These are phyloP conservation scores for Phanerodontia chrysosporium DNA, from an alignment of 768 basidiomycete species.

Conservation along the genomic window DNA sequence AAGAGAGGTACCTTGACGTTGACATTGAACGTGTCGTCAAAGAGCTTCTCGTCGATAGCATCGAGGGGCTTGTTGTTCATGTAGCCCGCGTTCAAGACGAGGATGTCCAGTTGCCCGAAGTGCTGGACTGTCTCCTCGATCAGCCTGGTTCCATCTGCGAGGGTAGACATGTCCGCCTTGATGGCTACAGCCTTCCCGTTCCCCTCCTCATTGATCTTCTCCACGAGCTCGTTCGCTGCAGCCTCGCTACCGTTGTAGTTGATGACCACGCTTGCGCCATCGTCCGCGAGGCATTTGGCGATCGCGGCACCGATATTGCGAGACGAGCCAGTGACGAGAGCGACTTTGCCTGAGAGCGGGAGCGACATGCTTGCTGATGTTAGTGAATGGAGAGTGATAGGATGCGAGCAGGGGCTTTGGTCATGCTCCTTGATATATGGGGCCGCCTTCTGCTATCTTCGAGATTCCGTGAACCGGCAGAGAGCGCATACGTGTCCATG, in stretches of 20 bases:
- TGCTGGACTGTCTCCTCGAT: slow-evolving; percentile 22
- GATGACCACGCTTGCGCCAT: slow-evolving; percentile 27
- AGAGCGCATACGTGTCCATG: not conserved
- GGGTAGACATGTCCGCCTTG: slow-evolving; percentile 23
- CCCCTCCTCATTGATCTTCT: slow-evolving; percentile 12
- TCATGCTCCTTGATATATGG: not conserved
- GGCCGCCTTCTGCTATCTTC: not conserved
- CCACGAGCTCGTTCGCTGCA: slow-evolving; percentile 17
- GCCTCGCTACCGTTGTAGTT: slow-evolving; percentile 16
- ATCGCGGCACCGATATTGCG: slow-evolving; percentile 25
- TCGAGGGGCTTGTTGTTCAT: slow-evolving; percentile 3
- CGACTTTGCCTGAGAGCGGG: slow-evolving; percentile 24
- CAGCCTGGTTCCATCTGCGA: slow-evolving; percentile 19
- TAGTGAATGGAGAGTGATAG: no score
- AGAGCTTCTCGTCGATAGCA: slow-evolving; percentile 18
- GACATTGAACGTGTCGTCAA: slow-evolving; percentile 42
- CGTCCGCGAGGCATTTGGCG: slow-evolving; percentile 23
- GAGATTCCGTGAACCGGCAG: not conserved
- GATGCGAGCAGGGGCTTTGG: no score
- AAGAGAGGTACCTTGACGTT: slow-evolving; percentile 56
- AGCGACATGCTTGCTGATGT: slow-evolving; percentile 4
- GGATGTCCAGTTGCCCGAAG: slow-evolving; percentile 25
- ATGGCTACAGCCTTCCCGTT: slow-evolving; percentile 19
- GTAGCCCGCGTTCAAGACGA: slow-evolving; percentile 24
- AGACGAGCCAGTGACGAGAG: slow-evolving; percentile 25